A percentile compares a stretch with the other conserved stretches of the same genome.
phyloP scores from a whole-genome alignment of 306 rosid genomes.

The Neltuma alba region DNA sequence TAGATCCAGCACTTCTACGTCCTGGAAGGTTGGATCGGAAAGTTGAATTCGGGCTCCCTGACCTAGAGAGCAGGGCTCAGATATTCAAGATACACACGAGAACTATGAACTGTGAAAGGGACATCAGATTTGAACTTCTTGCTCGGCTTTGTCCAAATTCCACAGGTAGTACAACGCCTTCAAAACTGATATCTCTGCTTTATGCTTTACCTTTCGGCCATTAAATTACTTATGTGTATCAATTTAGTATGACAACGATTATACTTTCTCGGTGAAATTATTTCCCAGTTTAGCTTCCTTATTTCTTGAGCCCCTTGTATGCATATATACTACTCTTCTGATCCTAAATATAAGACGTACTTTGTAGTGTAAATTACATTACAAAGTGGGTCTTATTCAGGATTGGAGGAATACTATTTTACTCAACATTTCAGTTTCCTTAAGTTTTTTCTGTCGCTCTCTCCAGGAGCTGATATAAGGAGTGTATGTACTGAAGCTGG shows the following conservation, averaged over 20 bases:
- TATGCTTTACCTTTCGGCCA: background rate
- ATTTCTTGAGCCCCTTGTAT: no score
- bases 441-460: background rate
- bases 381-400: no score
- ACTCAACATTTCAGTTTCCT: conserved; percentile 24
- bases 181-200: background rate
- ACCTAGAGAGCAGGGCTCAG: conserved; percentile 83
- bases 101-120: conserved; percentile 91
- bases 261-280: conserved; percentile 9
- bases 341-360: no score
- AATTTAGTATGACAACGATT: background rate
- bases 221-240: background rate
- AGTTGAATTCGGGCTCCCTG: conserved; percentile 96
- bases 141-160: conserved; percentile 94
- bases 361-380: no score
- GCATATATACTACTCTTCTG: no score
- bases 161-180: conserved; percentile 55
- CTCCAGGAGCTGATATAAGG: conserved; percentile 86
- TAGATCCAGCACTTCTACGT: conserved; percentile 83
- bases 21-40: conserved; percentile 90
- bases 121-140: conserved; percentile 79
- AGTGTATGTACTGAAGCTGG: conserved; percentile 94
- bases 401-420: no score
- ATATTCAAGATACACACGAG: conserved; percentile 87
- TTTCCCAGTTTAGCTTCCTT: conserved; percentile 1